These are phyloP conservation scores for Aspergillus steynii DNA, from an alignment of 495 filamentous ascomycete species.

Conservation along the genomic window DNA sequence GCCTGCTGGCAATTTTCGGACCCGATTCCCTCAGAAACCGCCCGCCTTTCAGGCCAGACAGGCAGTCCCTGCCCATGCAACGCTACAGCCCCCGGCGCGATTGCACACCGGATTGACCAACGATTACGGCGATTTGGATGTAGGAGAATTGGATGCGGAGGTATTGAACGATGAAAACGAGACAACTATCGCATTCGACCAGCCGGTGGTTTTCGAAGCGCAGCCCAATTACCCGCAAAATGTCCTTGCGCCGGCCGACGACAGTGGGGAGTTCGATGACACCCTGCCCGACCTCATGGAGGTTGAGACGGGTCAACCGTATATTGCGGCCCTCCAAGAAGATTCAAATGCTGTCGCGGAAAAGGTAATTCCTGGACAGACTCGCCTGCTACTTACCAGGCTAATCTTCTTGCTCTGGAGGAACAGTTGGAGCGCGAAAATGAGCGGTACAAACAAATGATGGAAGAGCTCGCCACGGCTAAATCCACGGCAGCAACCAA, in stretches of 20 bases:
- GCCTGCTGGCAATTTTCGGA: slow-evolving; percentile 17
- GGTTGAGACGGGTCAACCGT: slow-evolving; percentile 13
- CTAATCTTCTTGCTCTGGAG: slow-evolving; percentile 21
- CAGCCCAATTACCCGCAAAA: slow-evolving; percentile 14
- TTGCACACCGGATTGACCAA: slow-evolving; percentile 45
- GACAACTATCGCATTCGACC: slow-evolving; percentile 28
- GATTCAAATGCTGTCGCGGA: slow-evolving; percentile 30
- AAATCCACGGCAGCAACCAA: slow-evolving; percentile 53
- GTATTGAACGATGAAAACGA: slow-evolving; percentile 45
- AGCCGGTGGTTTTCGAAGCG: slow-evolving; percentile 29
- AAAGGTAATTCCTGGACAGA: slow-evolving; percentile 23
- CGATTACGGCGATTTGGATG: slow-evolving; percentile 56
- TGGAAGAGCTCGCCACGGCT: slow-evolving; percentile 48
- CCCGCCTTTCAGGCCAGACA: slow-evolving; percentile 1
- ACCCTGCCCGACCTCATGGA: slow-evolving; percentile 17
- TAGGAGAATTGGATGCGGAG: slow-evolving; percentile 56
- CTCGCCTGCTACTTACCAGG: not conserved
- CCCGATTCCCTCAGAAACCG: slow-evolving; percentile 9
- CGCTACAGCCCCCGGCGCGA: slow-evolving; percentile 31
- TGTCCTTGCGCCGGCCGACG: slow-evolving; percentile 11
- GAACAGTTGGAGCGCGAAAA: slow-evolving; percentile 55
- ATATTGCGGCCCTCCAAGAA: slow-evolving; percentile 6
- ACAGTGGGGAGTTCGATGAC: slow-evolving; percentile 4
- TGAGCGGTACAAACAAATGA: slow-evolving; percentile 36
- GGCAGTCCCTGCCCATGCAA: slow-evolving; percentile 15